A percentile compares a stretch with the other conserved stretches of the same genome.
These are phyloP conservation scores for Penicillium paradoxum DNA, from an alignment of 495 filamentous ascomycete species.

Conservation along the genomic window DNA sequence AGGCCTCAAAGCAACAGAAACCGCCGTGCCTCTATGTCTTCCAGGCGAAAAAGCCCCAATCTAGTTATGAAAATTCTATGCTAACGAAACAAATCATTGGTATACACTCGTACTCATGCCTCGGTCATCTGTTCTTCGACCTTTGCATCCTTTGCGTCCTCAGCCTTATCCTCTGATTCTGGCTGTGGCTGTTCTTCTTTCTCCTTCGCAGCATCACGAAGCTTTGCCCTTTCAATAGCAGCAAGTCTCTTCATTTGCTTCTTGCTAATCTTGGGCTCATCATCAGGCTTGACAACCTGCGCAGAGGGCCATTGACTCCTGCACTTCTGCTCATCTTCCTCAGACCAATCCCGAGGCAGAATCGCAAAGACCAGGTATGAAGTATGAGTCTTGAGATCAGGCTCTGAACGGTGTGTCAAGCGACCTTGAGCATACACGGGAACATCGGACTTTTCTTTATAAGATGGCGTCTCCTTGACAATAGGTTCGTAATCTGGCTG, in stretches of 20 bases:
- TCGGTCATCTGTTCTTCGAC: slow-evolving; percentile 8
- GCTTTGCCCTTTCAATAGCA: slow-evolving; percentile 6
- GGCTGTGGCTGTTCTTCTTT: slow-evolving; percentile 43
- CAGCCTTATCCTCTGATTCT: slow-evolving; percentile 5
- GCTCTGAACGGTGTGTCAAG: slow-evolving; percentile 71
- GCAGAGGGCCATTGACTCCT: slow-evolving; percentile 54
- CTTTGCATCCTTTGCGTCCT: slow-evolving; percentile 16
- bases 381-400: slow-evolving; percentile 90
- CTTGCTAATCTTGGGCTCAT: slow-evolving; percentile 40
- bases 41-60: neutral
- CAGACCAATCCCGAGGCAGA: slow-evolving; percentile 77
- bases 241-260: slow-evolving; percentile 52
- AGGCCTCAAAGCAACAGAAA: neutral
- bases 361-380: slow-evolving; percentile 93
- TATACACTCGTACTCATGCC: slow-evolving; percentile 5
- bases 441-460: slow-evolving; percentile 2
- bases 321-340: slow-evolving; percentile 72
- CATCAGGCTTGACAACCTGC: slow-evolving; percentile 22
- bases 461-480: neutral
- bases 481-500: neutral
- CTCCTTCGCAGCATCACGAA: slow-evolving; percentile 39
- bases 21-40: neutral
- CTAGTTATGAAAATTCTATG: neutral
- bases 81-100: neutral
- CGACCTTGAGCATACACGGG: slow-evolving; percentile 59